Base-by-base conservation (phyloP, 2,329 filamentous ascomycete genomes). In the Cladosporium sp. region DNA sequence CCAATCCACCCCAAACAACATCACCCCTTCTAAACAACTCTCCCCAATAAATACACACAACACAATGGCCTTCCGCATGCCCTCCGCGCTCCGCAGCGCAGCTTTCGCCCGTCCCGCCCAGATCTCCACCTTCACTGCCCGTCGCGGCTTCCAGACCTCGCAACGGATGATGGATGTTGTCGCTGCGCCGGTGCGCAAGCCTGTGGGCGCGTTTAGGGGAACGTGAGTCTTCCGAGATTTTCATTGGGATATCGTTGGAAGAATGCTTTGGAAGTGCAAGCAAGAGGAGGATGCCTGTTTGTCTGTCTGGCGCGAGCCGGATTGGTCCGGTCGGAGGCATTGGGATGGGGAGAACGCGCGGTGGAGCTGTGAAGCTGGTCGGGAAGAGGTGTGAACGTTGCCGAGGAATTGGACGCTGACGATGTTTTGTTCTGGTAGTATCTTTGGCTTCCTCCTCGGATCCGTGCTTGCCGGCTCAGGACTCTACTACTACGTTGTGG, bases 371-470 rank as follows among this genome's bases (percentile, higher is more conserved):
- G 39, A 1, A 46, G 10, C 11, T 6, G 39, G 3, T 46, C 8
- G 39, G n/a, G n/a, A 46, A 13, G n/a, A 10, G n/a, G 11, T 21
- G n/a, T 10, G 6, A 18, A 23, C 10, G 10, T 13, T 46, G n/a
- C n/a, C 21, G 39, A 39, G 28, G 30, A 51, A 18, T 4, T 28
- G 48, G 46, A 39, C 21, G 43, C 60, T 65, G 54, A 68, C 46
- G 2, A 57, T 66, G 26, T 56, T 28, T 4, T 14, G 25, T n/a
- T 54, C 39, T 53, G 26, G 36, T 72, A 97, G 94, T 66, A 82
- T 97, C 67, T 92, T 97, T 74, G 94, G 94, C 61, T 98, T 98
- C 83, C 88, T 98, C 59, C 84, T 95, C 69, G 94, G 94, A 70
- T 89, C 91, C 68, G 89, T 91, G 56, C 83, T 92, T 61, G 89